Evolutionary conservation across 305 asterid species (phyloP).

Genomic region (Vinca major): DNA sequence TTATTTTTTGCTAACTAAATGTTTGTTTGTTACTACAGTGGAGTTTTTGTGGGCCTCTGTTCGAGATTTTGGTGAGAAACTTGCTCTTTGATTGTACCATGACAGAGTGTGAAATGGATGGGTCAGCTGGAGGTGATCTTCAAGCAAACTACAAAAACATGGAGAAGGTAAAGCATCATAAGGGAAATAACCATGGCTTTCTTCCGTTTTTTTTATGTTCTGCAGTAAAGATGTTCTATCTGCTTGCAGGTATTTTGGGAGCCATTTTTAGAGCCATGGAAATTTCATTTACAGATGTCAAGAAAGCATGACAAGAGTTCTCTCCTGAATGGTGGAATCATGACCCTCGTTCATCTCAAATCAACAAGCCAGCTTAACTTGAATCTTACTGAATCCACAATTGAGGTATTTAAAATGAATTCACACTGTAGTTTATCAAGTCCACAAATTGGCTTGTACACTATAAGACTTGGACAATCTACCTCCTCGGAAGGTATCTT

Average conservation of each 20-base stretch:
- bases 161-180: slow-evolving; percentile 56
- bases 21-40: slow-evolving; percentile 29
- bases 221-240: background rate
- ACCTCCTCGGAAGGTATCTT: too few species aligned
- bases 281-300: slow-evolving; percentile 47
- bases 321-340: slow-evolving; percentile 45
- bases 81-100: slow-evolving; percentile 32
- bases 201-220: background rate
- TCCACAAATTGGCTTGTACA: too few species aligned
- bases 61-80: slow-evolving; percentile 58
- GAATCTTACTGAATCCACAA: slow-evolving; percentile 72
- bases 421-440: background rate
- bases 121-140: slow-evolving; percentile 57
- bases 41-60: slow-evolving; percentile 79
- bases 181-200: background rate
- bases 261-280: slow-evolving; percentile 91
- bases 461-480: too few species aligned
- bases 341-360: slow-evolving; percentile 56
- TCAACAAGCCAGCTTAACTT: slow-evolving; percentile 66
- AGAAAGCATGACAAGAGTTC: slow-evolving; percentile 56
- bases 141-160: slow-evolving; percentile 85
- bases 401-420: slow-evolving; percentile 49
- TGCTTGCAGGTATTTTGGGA: slow-evolving; percentile 76
- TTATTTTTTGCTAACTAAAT: slow-evolving; percentile 6
- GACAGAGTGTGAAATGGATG: slow-evolving; percentile 46